Percentiles rank a stretch among this genome's conserved stretches.
Conservation (phyloP, 2,329 filamentous ascomycete genomes). For the Colletotrichum scovillei region DNA sequence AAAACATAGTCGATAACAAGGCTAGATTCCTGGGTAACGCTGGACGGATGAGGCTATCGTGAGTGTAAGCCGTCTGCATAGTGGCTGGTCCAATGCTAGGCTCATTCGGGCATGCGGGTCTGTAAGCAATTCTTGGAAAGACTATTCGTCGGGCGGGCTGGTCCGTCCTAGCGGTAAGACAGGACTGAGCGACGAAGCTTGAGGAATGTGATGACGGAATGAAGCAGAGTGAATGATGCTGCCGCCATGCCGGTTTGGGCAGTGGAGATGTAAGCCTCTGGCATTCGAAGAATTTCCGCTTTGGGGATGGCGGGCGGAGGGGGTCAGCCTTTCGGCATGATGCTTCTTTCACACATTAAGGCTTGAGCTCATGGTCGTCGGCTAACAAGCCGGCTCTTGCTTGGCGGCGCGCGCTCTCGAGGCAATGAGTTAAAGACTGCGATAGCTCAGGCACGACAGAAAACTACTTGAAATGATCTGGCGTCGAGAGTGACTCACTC, state of each 20-base stretch:
- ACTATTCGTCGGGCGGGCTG: neutral
- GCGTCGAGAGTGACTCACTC: neutral
- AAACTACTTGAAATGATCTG: too few relatives aligned
- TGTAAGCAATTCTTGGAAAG: conserved; percentile 8
- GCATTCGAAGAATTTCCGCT: neutral
- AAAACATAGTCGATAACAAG: neutral
- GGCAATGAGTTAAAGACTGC: neutral
- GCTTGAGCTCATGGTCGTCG: too few relatives aligned
- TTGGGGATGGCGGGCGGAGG: neutral
- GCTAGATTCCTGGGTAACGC: too few relatives aligned
- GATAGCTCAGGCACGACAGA: neutral
- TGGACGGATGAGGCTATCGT: conserved; percentile 25
- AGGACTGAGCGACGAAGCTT: neutral
- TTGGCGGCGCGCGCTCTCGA: neutral
- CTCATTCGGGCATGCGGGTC: neutral
- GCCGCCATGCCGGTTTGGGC: conserved; percentile 1
- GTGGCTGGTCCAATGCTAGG: neutral
- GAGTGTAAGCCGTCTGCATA: conserved; percentile 22
- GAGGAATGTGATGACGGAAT: neutral
- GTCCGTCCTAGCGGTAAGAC: neutral
- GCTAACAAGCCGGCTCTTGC: too few relatives aligned
- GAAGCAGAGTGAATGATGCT: neutral
- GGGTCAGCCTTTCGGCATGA: neutral
- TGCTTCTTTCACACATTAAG: neutral
- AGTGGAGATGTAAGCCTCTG: conserved; percentile 1